These are phyloP conservation scores for Dictyostelium capitatum DNA, from an alignment of 78 protist species.

Conservation along the genomic window DNA sequence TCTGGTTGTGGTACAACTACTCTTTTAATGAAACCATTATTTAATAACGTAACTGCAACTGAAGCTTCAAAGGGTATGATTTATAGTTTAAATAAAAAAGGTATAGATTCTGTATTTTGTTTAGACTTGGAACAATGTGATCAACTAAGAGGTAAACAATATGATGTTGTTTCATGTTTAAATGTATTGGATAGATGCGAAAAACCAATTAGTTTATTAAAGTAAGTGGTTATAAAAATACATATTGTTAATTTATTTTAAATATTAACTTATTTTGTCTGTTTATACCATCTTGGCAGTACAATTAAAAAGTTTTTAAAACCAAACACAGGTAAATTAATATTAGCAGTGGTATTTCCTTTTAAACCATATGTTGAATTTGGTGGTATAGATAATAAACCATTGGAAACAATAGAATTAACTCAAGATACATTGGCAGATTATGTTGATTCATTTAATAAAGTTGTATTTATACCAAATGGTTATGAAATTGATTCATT, in stretches of 20 bases:
- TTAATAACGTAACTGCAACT: conserved; percentile 50
- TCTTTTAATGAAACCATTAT: conserved; percentile 23
- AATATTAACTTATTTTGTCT: background rate
- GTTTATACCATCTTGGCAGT: too few relatives aligned
- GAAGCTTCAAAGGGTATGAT: conserved; percentile 79
- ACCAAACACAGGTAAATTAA: conserved; percentile 48
- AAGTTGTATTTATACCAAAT: conserved; percentile 54
- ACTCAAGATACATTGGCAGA: conserved; percentile 37
- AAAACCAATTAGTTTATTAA: conserved; percentile 65
- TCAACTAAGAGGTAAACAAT: conserved; percentile 20
- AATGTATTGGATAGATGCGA: conserved; percentile 87
- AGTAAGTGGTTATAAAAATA: background rate
- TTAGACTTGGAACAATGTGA: conserved; percentile 9
- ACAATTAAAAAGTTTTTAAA: conserved; percentile 19
- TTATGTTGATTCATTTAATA: conserved; percentile 28
- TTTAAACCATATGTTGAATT: conserved; percentile 81
- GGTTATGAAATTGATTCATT: conserved; percentile 46
- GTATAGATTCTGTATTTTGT: conserved; percentile 25
- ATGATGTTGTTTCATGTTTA: conserved; percentile 50
- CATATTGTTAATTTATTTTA: background rate
- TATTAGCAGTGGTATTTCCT: conserved; percentile 83
- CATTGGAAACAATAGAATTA: conserved; percentile 21
- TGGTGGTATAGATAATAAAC: conserved; percentile 70
- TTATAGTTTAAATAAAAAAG: conserved; percentile 45
- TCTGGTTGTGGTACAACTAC: conserved; percentile 83